Conservation (phyloP, 1,284 basidiomycete species). For the Ceratobasidium sp. region DNA sequence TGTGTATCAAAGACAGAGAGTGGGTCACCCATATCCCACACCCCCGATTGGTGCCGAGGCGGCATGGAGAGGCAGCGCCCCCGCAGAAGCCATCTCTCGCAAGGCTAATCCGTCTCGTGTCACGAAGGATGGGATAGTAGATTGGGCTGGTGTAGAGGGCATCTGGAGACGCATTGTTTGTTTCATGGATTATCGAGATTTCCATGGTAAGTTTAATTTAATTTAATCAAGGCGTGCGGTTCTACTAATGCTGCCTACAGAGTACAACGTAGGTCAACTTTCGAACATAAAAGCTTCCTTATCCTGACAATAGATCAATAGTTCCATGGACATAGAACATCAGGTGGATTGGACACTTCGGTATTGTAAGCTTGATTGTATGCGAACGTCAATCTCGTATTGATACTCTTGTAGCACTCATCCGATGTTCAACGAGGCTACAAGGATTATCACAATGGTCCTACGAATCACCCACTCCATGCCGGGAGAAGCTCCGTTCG, state of each 20-base stretch:
- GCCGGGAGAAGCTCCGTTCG: slow-evolving; percentile 25
- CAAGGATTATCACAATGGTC: slow-evolving; percentile 35
- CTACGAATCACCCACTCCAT: slow-evolving; percentile 38
- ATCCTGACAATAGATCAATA: slow-evolving; percentile 21
- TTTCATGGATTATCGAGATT: slow-evolving; percentile 43
- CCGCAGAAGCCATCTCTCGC: background rate
- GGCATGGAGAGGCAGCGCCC: background rate
- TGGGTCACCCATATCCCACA: slow-evolving; percentile 14
- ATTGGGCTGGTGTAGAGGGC: slow-evolving; percentile 44
- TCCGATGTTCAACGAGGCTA: slow-evolving; percentile 38
- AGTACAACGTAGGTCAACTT: slow-evolving; percentile 16
- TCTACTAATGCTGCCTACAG: background rate
- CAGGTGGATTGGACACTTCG: slow-evolving; percentile 28
- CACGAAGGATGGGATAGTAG: slow-evolving; percentile 26
- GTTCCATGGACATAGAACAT: slow-evolving; percentile 14
- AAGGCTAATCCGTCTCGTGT: slow-evolving; percentile 33
- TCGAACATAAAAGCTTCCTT: background rate
- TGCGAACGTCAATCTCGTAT: background rate
- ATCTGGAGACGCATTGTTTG: slow-evolving; percentile 42
- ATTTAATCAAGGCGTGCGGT: background rate
- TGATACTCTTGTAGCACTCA: slow-evolving; percentile 21
- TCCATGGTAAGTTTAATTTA: slow-evolving; percentile 26
- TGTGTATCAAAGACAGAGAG: background rate
- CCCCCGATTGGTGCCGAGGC: slow-evolving; percentile 27
- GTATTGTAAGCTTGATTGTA: slow-evolving; percentile 16